These are phyloP conservation scores for Exserohilum turcica DNA, from an alignment of 2,329 filamentous ascomycete species.

Conservation along the genomic window DNA sequence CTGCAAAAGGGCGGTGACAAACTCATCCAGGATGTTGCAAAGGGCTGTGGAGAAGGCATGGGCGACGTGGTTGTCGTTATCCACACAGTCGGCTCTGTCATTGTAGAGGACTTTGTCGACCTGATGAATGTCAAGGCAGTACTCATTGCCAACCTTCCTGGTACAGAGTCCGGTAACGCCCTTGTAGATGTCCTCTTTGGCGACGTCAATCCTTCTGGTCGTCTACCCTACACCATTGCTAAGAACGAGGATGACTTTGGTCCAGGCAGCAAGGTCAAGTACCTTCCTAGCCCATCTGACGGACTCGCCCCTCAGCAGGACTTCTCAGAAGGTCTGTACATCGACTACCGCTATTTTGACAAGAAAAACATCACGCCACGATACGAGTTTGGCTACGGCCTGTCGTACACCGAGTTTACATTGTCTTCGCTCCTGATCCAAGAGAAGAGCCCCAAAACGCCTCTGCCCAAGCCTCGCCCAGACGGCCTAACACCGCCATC, in stretches of 20 bases:
- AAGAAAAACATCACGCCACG: constrained; percentile 73
- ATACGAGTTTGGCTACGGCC: constrained; percentile 84
- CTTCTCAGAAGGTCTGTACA: constrained; percentile 80
- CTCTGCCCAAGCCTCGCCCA: constrained; percentile 41
- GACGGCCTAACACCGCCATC: constrained; percentile 43
- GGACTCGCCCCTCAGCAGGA: constrained; percentile 77
- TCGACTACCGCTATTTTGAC: constrained; percentile 91
- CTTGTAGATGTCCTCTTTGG: constrained; percentile 81
- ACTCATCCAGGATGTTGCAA: constrained; percentile 73
- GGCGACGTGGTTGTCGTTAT: constrained; percentile 81
- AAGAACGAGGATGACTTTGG: constrained; percentile 78
- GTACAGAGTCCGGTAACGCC: constrained; percentile 84
- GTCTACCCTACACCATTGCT: constrained; percentile 85
- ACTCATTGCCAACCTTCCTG: constrained; percentile 81
- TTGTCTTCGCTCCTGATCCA: constrained; percentile 60
- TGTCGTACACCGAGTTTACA: constrained; percentile 78
- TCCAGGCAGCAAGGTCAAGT: constrained; percentile 70
- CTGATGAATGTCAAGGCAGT: constrained; percentile 77
- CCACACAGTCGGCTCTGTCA: constrained; percentile 81
- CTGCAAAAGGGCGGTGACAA: constrained; percentile 79
- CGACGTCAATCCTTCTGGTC: constrained; percentile 76
- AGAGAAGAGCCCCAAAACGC: constrained; percentile 53
- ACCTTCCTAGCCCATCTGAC: constrained; percentile 62
- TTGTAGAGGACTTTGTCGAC: constrained; percentile 81
- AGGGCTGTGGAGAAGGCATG: constrained; percentile 64